Percentiles rank a stretch among this genome's conserved stretches.
phyloP scores from a whole-genome alignment of 352 stramenopile genomes.

The Pythium myriotylum region DNA sequence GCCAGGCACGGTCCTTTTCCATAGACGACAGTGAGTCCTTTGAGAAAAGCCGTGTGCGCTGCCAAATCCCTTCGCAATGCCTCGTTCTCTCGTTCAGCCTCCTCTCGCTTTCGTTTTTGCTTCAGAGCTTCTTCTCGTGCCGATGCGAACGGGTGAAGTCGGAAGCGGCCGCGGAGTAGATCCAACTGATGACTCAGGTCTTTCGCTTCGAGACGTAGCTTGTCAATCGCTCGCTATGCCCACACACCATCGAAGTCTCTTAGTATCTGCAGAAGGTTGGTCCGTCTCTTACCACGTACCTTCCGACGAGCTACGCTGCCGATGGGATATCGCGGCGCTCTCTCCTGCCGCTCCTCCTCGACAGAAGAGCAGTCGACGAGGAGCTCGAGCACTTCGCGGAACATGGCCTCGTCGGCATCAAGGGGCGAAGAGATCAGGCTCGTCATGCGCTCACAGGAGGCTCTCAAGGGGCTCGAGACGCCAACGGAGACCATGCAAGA shows the following conservation, averaged over 20 bases:
- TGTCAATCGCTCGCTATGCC: background rate
- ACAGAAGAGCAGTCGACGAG: background rate
- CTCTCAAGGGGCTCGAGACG: no score
- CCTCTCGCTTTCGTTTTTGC: background rate
- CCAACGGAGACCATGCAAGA: no score
- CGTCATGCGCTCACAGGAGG: no score
- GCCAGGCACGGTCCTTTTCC: no score
- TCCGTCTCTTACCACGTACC: no score
- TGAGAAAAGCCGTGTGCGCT: no score
- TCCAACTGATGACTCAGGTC: background rate
- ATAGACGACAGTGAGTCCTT: background rate
- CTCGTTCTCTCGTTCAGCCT: background rate
- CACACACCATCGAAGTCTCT: no score
- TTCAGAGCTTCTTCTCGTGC: background rate
- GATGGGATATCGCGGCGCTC: background rate
- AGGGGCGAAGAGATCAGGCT: no score
- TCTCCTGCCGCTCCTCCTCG: background rate
- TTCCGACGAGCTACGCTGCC: background rate
- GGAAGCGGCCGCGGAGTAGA: background rate
- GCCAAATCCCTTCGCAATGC: background rate
- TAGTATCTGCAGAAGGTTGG: no score
- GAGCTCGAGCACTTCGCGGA: conserved; percentile 3
- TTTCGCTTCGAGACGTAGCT: background rate
- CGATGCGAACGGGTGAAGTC: background rate
- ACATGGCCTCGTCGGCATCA: background rate